Evolutionary conservation across 108 stramenopile genomes (phyloP), one percentile per base, ranked within the genome.

Genomic region (Cyclotella choctawhatcheeana): DNA sequence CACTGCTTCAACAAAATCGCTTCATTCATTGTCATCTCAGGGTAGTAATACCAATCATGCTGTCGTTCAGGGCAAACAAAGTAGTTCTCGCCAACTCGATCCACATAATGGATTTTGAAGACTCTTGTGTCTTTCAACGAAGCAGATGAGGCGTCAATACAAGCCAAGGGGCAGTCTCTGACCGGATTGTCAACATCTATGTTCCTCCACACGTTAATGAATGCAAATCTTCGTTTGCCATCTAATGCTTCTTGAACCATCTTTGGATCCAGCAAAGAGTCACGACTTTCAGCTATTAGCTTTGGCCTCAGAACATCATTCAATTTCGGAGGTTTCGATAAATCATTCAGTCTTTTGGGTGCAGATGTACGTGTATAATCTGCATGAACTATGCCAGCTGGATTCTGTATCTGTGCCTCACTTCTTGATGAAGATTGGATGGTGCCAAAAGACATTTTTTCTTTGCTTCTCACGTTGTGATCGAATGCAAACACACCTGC

Each of bases 191-290:
- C 59, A 29, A 17, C 1, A 45, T 86, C 64, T 17, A 89, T 83
- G 30, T 67, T 89, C 45, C 85, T 63, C 88, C 88, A 88, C 13
- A 86, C 84, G 62, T 89, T 89, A 45, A 84, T 61, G 24, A 89
- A 65, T 18, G 82, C 88, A 75, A 67, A 86, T 22, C 85, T 69
- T 37, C 84, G 72, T 51, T 78, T 78, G 3, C 83, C 81, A 14
- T 74, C 68, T 14, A 86, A 22, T 6, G 76, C 82, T 32, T 82
- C 78, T 40, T 76, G 59, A 26, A 85, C 82, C 12, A 76, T 65
- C 10, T 24, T 27, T 40, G 79, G 77, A 50, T 85, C 81, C 26
- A 88, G 65, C 40, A 88, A 64, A 18, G 81, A 79, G 18, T 33
- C 27, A 12, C 67, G 18, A 24, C 65, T 77, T 30, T 79, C 50